These are phyloP conservation scores for Backusella morwellensis DNA, from an alignment of 192 early-diverging fungal genomes.

Conservation along the genomic window DNA sequence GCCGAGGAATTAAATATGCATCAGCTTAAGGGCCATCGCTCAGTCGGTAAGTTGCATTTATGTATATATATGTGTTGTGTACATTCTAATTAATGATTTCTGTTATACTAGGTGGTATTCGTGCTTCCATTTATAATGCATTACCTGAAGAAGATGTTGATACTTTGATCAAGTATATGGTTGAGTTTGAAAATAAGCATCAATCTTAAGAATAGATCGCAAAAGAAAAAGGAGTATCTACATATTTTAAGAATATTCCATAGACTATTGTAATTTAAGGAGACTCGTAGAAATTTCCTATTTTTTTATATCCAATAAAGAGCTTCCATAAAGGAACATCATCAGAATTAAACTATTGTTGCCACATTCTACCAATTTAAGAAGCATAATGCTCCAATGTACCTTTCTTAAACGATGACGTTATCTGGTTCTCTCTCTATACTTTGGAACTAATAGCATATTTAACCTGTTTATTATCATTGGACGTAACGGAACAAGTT, in stretches of 20 bases:
- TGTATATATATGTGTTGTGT: background rate
- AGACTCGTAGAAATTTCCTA: background rate
- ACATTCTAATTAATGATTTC: background rate
- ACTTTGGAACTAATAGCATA: too few species aligned
- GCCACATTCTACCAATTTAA: background rate
- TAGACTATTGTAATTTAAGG: background rate
- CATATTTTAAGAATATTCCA: background rate
- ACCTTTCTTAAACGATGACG: background rate
- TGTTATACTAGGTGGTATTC: slow-evolving; percentile 60
- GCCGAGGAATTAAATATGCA: slow-evolving; percentile 78
- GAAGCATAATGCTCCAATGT: background rate
- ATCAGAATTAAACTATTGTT: background rate
- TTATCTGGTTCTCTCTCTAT: too few species aligned
- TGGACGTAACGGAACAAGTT: too few species aligned
- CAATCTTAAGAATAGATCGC: background rate
- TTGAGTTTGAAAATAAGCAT: slow-evolving; percentile 71
- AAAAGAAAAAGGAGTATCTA: background rate
- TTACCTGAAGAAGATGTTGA: slow-evolving; percentile 82
- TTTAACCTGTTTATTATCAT: too few species aligned
- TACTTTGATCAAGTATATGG: slow-evolving; percentile 76
- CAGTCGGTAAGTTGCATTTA: slow-evolving; percentile 57
- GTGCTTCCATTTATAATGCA: slow-evolving; percentile 94
- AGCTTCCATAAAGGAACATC: background rate
- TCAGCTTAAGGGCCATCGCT: slow-evolving; percentile 95
- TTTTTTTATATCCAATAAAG: background rate